A percentile compares a stretch with the other conserved stretches of the same genome.
These are phyloP conservation scores for Ustanciosporium gigantosporum DNA, from an alignment of 1,284 basidiomycete genomes.

Conservation along the genomic window DNA sequence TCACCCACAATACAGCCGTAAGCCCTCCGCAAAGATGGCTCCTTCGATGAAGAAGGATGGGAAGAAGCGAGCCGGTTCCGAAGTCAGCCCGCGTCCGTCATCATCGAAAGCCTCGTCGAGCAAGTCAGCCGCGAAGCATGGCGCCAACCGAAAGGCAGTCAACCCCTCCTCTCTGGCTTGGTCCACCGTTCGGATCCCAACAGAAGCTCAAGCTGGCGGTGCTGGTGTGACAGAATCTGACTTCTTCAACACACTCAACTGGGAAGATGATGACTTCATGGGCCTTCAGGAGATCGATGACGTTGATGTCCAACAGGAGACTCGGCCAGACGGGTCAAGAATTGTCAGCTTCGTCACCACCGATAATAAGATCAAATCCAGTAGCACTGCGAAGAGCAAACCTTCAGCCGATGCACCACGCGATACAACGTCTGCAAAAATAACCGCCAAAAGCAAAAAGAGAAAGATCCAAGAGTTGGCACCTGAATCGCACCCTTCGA, in stretches of 20 bases:
- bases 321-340: constrained; percentile 31
- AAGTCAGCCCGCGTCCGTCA: no score
- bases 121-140: no score
- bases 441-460: not conserved
- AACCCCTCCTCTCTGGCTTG: constrained; percentile 31
- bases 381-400: not conserved
- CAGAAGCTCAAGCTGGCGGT: constrained; percentile 32
- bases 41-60: no score
- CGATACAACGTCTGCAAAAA: not conserved
- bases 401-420: not conserved
- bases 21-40: no score
- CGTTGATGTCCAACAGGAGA: constrained; percentile 46
- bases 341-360: constrained; percentile 37
- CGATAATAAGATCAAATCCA: constrained; percentile 27
- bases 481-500: not conserved
- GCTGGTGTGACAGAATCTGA: constrained; percentile 40
- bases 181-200: constrained; percentile 37
- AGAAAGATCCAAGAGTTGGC: not conserved
- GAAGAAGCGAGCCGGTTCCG: no score
- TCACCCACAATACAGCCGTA: no score
- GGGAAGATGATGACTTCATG: constrained; percentile 54
- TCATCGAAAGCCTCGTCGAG: no score
- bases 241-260: constrained; percentile 32
- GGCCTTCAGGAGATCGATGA: constrained; percentile 56
- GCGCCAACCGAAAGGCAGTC: constrained; percentile 11